A percentile compares a stretch with the other conserved stretches of the same genome.
Evolutionary conservation across 768 basidiomycete species (phyloP).

Genomic region (Hygrophoropsis aurantiaca): DNA sequence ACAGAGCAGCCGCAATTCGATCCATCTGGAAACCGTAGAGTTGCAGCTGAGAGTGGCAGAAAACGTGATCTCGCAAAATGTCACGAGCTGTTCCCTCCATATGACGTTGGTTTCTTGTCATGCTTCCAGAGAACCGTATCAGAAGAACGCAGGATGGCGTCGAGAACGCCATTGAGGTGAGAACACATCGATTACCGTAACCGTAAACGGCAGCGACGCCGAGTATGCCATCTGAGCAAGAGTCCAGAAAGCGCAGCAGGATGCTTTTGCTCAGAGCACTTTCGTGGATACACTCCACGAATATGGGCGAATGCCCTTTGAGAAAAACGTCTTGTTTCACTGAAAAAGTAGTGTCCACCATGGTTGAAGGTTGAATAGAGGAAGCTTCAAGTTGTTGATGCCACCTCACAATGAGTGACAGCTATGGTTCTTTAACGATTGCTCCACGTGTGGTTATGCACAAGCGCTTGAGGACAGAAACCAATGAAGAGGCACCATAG

Average conservation of each 20-base stretch:
- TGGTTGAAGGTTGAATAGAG: neutral
- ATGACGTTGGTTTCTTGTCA: slow-evolving; percentile 1
- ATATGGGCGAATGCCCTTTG: slow-evolving; percentile 20
- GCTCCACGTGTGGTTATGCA: too few relatives aligned
- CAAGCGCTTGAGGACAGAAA: too few relatives aligned
- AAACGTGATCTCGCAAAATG: slow-evolving; percentile 31
- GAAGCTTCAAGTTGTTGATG: neutral
- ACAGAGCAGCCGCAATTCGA: slow-evolving; percentile 39
- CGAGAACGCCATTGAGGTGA: slow-evolving; percentile 42
- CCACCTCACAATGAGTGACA: slow-evolving; percentile 3
- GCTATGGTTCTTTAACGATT: neutral
- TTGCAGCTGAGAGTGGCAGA: slow-evolving; percentile 24
- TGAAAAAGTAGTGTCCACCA: slow-evolving; percentile 15
- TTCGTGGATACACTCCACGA: slow-evolving; percentile 26
- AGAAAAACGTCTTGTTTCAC: slow-evolving; percentile 37
- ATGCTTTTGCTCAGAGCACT: slow-evolving; percentile 18
- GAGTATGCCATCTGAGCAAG: slow-evolving; percentile 21
- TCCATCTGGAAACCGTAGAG: slow-evolving; percentile 51
- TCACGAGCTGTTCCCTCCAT: slow-evolving; percentile 8
- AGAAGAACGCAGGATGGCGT: slow-evolving; percentile 34
- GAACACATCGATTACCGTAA: slow-evolving; percentile 24
- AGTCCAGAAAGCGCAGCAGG: slow-evolving; percentile 29
- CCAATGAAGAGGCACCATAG: too few relatives aligned
- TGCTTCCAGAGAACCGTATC: slow-evolving; percentile 26
- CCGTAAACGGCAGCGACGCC: slow-evolving; percentile 47